Base-by-base conservation (phyloP, 768 basidiomycete species). In the Suillus spraguei region DNA sequence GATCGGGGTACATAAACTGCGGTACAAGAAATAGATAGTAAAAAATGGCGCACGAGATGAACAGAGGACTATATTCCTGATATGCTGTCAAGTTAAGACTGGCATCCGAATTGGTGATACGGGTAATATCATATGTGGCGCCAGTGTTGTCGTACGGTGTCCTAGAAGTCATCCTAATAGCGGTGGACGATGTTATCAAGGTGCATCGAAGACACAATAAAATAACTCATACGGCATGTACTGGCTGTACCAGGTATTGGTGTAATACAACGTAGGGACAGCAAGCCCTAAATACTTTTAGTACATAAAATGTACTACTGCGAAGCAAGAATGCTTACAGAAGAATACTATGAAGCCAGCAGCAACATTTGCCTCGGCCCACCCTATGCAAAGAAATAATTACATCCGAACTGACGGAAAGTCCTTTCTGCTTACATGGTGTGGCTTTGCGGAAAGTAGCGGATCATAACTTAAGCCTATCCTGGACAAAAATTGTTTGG, bases 281-380 rank as follows among this genome's bases (percentile, higher is more conserved):
- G 90, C 67, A 72, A 91, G 67, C 88, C 80, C 78, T 79, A 11
- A 64, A 65, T 13, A 17, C 65, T 14, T 50, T 54, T 60, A 80
- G 86, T 84, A 79, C 84, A 88, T 74, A 86, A 80, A 73, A 85
- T 77, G 5, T n/a, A n/a, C n/a, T 70, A 66, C 85, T 82, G 36
- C 81, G 80, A 64, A 68, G 17, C 4, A 36, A 65, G 42, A 4
- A 66, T 10, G 71, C 74, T 5, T 62, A 85, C 87, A 93, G 77
- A 87, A 89, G 76, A 92, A 84, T 74, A 88, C 80, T 6, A 87
- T 76, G 67, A 92, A 87, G 33, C 88, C 86, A 55, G 70, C 77
- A 3, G 82, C 74, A 60, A 91, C 79, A 73, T 92, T 92, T 13
- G 87, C 90, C 70, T 88, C 85, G 3, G 89, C 90, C 90, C 90